These are phyloP conservation scores for Rhynchospora breviuscula DNA, from an alignment of 176 grass and related monocot genomes.

Conservation along the genomic window DNA sequence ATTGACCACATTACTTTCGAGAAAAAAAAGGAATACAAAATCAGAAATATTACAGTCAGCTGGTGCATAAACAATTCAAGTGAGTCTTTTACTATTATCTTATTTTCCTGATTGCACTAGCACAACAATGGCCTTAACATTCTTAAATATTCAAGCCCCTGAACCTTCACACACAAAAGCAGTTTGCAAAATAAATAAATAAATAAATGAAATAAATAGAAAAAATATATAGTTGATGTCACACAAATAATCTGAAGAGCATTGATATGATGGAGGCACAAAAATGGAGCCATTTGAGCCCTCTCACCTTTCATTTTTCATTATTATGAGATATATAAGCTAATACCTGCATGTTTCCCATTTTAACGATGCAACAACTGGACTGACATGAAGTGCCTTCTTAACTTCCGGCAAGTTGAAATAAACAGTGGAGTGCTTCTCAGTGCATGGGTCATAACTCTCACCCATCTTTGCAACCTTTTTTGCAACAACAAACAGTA, in stretches of 20 bases:
- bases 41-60: not conserved
- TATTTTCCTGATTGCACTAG: constrained; percentile 2
- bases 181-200: not conserved
- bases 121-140: not conserved
- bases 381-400: constrained; percentile 87
- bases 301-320: not conserved
- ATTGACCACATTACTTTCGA: constrained; percentile 47
- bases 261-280: not conserved
- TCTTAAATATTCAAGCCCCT: not conserved
- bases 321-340: constrained; percentile 2
- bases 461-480: constrained; percentile 62
- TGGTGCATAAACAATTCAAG: not conserved
- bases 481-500: constrained; percentile 33
- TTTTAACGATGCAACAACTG: constrained; percentile 51
- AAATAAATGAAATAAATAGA: not conserved
- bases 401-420: constrained; percentile 92
- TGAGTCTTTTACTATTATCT: not conserved
- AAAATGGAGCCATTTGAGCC: not conserved
- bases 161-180: not conserved
- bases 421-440: constrained; percentile 89
- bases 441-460: constrained; percentile 91
- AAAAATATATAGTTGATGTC: not conserved
- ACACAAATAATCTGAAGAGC: not conserved
- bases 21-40: constrained; percentile 6
- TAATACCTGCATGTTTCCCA: constrained; percentile 95